Evolutionary conservation across 495 filamentous ascomycete species (phyloP).

Genomic region (Apodospora peruviana): DNA sequence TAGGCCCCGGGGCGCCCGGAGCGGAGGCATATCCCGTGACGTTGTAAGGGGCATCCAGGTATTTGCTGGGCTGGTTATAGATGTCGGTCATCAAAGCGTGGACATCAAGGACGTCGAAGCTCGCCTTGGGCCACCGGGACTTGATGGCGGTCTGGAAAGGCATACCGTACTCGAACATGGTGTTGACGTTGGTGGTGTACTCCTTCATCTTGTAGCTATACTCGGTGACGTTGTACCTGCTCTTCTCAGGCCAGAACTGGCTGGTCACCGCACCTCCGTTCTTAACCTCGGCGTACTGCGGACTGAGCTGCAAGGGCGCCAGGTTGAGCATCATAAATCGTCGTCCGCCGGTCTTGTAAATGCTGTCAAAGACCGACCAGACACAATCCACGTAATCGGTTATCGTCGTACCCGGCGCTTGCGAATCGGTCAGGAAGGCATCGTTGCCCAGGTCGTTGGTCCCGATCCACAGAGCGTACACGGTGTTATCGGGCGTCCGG

Average conservation of each 20-base stretch:
- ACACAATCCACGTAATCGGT: conserved; percentile 61
- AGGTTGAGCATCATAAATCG: conserved; percentile 66
- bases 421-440: conserved; percentile 58
- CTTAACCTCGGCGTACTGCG: conserved; percentile 50
- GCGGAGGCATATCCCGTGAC: conserved; percentile 51
- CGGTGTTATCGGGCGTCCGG: conserved; percentile 50
- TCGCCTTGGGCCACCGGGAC: conserved; percentile 52
- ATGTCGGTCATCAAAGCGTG: conserved; percentile 61
- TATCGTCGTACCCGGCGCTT: conserved; percentile 52
- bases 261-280: conserved; percentile 45
- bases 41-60: conserved; percentile 59
- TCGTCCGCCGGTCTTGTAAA: conserved; percentile 60
- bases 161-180: conserved; percentile 55
- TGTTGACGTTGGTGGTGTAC: conserved; percentile 54
- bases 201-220: conserved; percentile 54
- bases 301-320: conserved; percentile 56
- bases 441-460: conserved; percentile 67
- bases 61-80: conserved; percentile 49
- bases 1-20: conserved; percentile 38
- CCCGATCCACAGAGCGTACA: conserved; percentile 73
- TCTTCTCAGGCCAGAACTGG: conserved; percentile 58
- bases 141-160: conserved; percentile 48
- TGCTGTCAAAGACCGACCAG: conserved; percentile 48
- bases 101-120: conserved; percentile 59
- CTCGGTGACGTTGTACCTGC: conserved; percentile 39